Base-by-base conservation (phyloP, 768 basidiomycete genomes). In the Leccinum arenicola region DNA sequence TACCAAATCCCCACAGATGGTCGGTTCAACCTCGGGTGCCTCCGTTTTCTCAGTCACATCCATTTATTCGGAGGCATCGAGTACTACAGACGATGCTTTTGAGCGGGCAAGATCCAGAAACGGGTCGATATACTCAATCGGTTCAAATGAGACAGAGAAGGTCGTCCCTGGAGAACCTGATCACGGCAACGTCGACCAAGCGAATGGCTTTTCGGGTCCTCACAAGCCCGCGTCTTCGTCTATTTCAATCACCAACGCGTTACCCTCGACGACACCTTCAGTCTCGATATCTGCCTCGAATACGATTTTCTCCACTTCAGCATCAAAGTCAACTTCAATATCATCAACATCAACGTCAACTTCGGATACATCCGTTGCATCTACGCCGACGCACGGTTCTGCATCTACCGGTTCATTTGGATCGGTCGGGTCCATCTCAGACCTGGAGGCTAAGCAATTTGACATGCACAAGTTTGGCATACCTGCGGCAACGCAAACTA, bases 31-130 rank as follows among this genome's bases (percentile, higher is more conserved):
- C 6, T 73, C 71, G 2, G 69, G 63, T 47, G 68, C 71, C 35
- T 72, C 73, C 21, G 35, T 66, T 3, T 69, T 62, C 50, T 73
- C 71, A 6, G 58, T 63, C 8, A 57, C 64, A 1, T 71, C 70
- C 0, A 14, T 69, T 1, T 70, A 69, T 21, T 71, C 70, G 31
- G 70, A 67, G 35, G 65, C 67, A 5, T 71, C 71, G 33, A 71
- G 65, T 6, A 43, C 54, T 19, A 31, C 61, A 12, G 60, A 63
- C 48, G 33, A 23, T 23, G 27, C 52, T 45, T 62, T 54, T 15
- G 27, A 50, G 21, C 11, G 56, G 17, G 29, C 51, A 43, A 21
- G 27, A 19, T 65, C 66, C 11, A 55, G 59, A 36, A 55, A 58
- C 19, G 64, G 69, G 47, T 66, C 69, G 1, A 27, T 61, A 4